These are phyloP conservation scores for Coemansia sp. DNA, from an alignment of 192 early-diverging fungal species.

Conservation along the genomic window DNA sequence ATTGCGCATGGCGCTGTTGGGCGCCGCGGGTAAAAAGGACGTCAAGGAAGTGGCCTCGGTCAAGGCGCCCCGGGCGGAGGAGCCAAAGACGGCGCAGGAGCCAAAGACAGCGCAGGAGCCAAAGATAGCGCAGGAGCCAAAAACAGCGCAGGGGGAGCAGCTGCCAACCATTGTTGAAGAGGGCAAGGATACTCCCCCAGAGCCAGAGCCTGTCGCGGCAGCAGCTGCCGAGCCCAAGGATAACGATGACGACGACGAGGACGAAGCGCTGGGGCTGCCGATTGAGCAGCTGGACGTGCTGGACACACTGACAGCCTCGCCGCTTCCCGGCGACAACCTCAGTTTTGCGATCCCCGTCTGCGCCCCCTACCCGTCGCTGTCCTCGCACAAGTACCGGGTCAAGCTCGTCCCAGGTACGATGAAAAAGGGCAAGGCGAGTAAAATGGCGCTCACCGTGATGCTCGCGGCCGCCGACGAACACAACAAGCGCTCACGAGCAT, in stretches of 20 bases:
- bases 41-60: slow-evolving; percentile 11
- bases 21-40: slow-evolving; percentile 54
- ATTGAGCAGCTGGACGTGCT: slow-evolving; percentile 58
- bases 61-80: neutral
- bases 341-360: slow-evolving; percentile 87
- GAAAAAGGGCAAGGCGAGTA: slow-evolving; percentile 87
- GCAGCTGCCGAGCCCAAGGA: no score
- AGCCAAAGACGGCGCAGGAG: neutral
- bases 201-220: neutral
- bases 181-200: neutral
- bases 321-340: slow-evolving; percentile 74
- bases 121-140: slow-evolving; percentile 27
- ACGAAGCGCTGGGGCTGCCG: slow-evolving; percentile 30
- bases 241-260: slow-evolving; percentile 8
- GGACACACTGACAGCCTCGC: slow-evolving; percentile 77
- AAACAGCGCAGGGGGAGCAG: neutral
- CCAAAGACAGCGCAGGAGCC: slow-evolving; percentile 7
- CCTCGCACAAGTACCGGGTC: slow-evolving; percentile 90
- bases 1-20: slow-evolving; percentile 79
- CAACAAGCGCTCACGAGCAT: slow-evolving; percentile 6
- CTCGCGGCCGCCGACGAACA: slow-evolving; percentile 36
- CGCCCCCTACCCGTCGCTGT: slow-evolving; percentile 82
- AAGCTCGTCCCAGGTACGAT: slow-evolving; percentile 86
- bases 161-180: slow-evolving; percentile 27
- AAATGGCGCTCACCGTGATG: slow-evolving; percentile 51